Base-by-base conservation (phyloP, 2,329 filamentous ascomycete genomes). In the Xylogone sp. region DNA sequence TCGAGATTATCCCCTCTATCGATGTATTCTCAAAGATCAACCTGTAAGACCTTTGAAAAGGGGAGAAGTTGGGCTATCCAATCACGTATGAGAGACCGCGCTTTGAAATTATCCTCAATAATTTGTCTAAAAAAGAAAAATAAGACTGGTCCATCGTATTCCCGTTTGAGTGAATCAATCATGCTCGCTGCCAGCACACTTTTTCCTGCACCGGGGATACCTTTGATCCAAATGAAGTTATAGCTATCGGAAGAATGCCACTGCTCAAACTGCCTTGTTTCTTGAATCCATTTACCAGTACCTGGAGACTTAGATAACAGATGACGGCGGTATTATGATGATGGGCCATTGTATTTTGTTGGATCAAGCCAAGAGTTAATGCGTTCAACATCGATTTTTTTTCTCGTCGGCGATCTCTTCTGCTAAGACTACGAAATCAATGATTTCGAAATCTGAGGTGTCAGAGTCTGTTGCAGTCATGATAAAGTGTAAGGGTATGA, bases 221-320 rank as follows among this genome's bases (percentile, higher is more conserved):
- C 75, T 42, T 68, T 69, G 22, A 78, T 71, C 74, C 73, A 78
- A 0, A 78, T 55, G 21, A 73, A 65, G 6, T 72, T 72, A 45
- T 65, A 51, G 21, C 71, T 62, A 1, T 63, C 49, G 1, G 27
- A 6, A 7, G 63, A 42, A 1, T 61, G 21, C 49, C 47, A 49
- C 21, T 43, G 47, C 31, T 43, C n/a, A 49, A 49, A 49, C 24
- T 49, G 20, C n/a, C 18, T 27, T 31, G 31, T 43, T 27, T 49
- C 47, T 27, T 22, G 22, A 43, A 49, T 49, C 47, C 47, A 49
- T n/a, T 49, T 20, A 12, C 47, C 27, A 18, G 47, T 49, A 10
- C 47, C 47, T n/a, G 47, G 31, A 22, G 47, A 21, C 31, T 49
- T 16, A 16, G 31, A 49, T 22, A 21, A 31, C 19, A 49, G 47